Base-by-base conservation (phyloP, 2,329 filamentous ascomycete species). In the Neoarthrinium moseri region DNA sequence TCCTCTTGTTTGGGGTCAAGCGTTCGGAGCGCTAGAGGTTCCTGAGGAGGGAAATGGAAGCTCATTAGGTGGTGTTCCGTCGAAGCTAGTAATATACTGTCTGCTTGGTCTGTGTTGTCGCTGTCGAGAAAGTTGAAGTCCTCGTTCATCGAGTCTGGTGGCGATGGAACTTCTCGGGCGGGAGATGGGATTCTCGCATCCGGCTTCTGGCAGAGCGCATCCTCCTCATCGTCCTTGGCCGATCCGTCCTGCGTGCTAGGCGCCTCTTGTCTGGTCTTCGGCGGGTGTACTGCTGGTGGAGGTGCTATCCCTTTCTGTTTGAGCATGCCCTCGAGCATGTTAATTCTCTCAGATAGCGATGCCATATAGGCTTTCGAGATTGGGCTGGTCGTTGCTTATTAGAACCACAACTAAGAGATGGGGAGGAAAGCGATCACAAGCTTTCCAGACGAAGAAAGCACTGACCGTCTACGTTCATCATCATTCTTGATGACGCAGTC, bases 321-420 rank as follows among this genome's bases (percentile, higher is more conserved):
- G 4, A 81, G 67, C 70, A 80, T 68, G 13, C 61, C 61, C 60
- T 81, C 77, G 1, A 81, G 65, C 49, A 80, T 52, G 6, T 68
- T 63, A 34, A 80, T 77, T 4, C 77, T 69, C 20, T 76, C 74
- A n/a, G 75, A 76, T 10, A 81, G 63, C 2, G 75, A 80, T 32
- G 72, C 74, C 70, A 79, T 78, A 59, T 80, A 81, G 43, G 77
- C 77, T 57, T 78, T 75, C 17, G 76, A 80, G 26, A 80, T 78
- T 6, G 77, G 77, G 29, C 77, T 80, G 30, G 13, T 26, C 18
- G n/a, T 11, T 35, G 23, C 42, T 26, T 44, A 29, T 49, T 10
- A 51, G 56, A 43, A 20, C 20, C n/a, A n/a, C n/a, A n/a, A n/a
- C n/a, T n/a, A n/a, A n/a, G n/a, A n/a, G n/a, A n/a, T n/a, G n/a